A percentile compares a stretch with the other conserved stretches of the same genome.
phyloP scores from a whole-genome alignment of 129 eudicot genomes.

The Flaveria linearis region DNA sequence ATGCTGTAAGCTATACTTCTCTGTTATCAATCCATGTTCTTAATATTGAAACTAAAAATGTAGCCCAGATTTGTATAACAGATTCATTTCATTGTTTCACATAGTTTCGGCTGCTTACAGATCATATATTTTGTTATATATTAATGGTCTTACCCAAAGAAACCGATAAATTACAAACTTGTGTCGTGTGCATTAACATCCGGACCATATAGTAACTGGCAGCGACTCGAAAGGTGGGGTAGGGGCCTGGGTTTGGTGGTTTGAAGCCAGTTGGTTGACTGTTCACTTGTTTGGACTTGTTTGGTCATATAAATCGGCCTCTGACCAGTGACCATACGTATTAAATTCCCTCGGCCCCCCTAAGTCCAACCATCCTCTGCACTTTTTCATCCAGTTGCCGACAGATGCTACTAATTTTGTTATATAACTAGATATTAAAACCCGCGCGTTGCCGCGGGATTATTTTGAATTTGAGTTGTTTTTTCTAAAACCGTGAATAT shows the following conservation, averaged over 20 bases:
- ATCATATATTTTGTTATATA: not conserved
- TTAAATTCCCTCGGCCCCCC: slow-evolving; percentile 14
- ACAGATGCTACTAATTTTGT: slow-evolving; percentile 3
- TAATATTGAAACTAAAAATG: slow-evolving; percentile 2
- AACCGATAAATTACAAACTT: slow-evolving; percentile 17
- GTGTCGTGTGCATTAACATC: not conserved
- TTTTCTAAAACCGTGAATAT: no score
- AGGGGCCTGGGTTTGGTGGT: slow-evolving; percentile 34
- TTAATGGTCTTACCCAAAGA: not conserved
- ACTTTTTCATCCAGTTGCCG: slow-evolving; percentile 21
- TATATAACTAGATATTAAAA: no score
- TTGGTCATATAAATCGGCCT: slow-evolving; percentile 33
- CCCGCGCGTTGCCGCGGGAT: no score
- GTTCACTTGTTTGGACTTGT: not conserved
- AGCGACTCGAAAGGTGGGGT: slow-evolving; percentile 4
- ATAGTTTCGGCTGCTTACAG: not conserved
- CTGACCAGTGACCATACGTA: slow-evolving; percentile 1
- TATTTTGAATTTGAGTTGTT: no score
- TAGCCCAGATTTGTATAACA: not conserved
- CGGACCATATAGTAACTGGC: slow-evolving; percentile 11
- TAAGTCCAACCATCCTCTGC: not conserved
- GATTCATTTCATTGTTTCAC: slow-evolving; percentile 10
- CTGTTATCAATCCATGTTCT: not conserved
- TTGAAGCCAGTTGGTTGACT: slow-evolving; percentile 37
- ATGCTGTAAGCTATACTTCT: not conserved